Percentiles rank a stretch among this genome's conserved stretches.
phyloP scores from a whole-genome alignment of 345 rosid species.

The Salix purpurea region DNA sequence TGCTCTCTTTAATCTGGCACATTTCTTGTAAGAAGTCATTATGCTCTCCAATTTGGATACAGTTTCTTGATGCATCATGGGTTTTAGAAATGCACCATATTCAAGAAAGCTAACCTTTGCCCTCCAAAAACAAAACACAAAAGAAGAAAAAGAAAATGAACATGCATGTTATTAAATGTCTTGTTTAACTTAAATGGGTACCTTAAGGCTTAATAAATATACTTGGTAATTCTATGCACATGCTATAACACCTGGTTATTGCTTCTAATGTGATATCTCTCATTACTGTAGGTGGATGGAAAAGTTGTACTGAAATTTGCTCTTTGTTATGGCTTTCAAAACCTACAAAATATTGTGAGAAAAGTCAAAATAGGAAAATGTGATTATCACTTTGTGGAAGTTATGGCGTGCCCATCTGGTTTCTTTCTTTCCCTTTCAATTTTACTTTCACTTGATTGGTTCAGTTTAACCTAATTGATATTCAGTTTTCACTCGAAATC shows the following conservation, averaged over 20 bases:
- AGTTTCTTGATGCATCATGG: neutral
- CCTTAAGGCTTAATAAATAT: neutral
- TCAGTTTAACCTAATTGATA: neutral
- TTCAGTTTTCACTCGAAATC: neutral
- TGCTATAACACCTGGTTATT: neutral
- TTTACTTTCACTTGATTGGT: neutral
- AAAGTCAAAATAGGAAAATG: conserved; percentile 69
- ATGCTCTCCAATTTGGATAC: neutral
- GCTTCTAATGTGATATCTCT: neutral
- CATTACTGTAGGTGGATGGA: conserved; percentile 61
- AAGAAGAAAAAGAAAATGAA: too few relatives aligned
- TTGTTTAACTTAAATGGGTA: neutral
- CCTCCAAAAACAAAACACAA: too few relatives aligned
- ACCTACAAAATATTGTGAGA: conserved; percentile 85
- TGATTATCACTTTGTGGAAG: conserved; percentile 90
- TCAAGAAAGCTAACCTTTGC: neutral
- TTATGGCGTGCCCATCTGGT: conserved; percentile 99
- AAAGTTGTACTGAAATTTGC: conserved; percentile 72
- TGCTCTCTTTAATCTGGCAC: neutral
- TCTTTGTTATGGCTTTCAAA: conserved; percentile 83
- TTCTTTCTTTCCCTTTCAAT: neutral
- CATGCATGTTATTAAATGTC: neutral
- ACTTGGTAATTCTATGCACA: neutral
- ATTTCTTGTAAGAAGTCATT: neutral
- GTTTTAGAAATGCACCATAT: neutral